Base-by-base conservation (phyloP, 305 asterid species). In the Caryopteris hybrid region DNA sequence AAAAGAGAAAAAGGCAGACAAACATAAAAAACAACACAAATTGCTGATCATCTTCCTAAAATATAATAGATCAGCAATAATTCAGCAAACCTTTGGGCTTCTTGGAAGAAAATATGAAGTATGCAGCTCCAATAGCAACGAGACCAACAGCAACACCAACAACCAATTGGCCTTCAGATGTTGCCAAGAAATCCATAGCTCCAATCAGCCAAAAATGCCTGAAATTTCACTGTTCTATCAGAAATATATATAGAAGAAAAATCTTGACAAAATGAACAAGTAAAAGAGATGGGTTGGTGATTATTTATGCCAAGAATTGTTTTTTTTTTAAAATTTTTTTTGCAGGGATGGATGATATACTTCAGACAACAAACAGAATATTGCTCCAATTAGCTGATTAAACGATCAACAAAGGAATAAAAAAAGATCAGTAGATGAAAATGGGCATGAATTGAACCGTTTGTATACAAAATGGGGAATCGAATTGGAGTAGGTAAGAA, bases 151-250 rank as follows among this genome's bases (percentile, higher is more conserved):
- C 83, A 68, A 86, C 81, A 53, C 89, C 86, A 53, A 83, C 74
- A 52, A 75, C 3, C 58, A 85, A 58, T 65, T 84, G 95, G 50
- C 86, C 86, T 64, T 85, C 95, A 61, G 88, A 57, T 58, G 88
- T 75, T 50, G 86, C 86, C 76, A 85, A 38, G 76, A 84, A 81
- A 75, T 81, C 93, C 96, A 90, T 87, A 51, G 69, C 80, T 62
- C 76, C 61, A 68, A 75, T 6, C 14, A 68, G 68, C 51, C 63
- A n/a, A 3, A 45, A 68, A 64, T 41, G 8, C 82, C 77, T 66
- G 60, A 22, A 56, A 16, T 46, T 41, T 29, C 47, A 53, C 46
- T 64, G 52, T 31, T n/a, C 23, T 45, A 22, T 59, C 43, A 59
- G 62, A 45, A 56, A 48, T n/a, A 50, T 39, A 68, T 29, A 76